phyloP scores from a whole-genome alignment of 495 filamentous ascomycete species.

The Diplogelasinospora grovesii region DNA sequence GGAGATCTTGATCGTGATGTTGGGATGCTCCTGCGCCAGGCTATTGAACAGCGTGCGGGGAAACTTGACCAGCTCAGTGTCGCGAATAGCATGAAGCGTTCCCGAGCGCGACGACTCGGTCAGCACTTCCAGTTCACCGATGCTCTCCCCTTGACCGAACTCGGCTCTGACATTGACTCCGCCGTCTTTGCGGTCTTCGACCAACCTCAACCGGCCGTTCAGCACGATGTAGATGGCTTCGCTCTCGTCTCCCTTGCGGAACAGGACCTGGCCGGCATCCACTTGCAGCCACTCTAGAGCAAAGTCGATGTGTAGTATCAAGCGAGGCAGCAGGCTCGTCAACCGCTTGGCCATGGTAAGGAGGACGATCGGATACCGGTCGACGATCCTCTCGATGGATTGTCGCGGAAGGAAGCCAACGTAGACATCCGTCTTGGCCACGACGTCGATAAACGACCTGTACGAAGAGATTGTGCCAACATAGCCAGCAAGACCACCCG shows the following conservation, averaged over 20 bases:
- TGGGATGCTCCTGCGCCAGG: slow-evolving; percentile 90
- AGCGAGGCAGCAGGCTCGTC: slow-evolving; percentile 79
- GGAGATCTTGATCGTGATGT: slow-evolving; percentile 97
- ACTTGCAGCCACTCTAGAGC: slow-evolving; percentile 97
- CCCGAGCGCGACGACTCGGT: slow-evolving; percentile 86
- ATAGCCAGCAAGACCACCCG: slow-evolving; percentile 90
- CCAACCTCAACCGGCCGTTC: slow-evolving; percentile 78
- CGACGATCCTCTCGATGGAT: slow-evolving; percentile 85
- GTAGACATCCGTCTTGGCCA: slow-evolving; percentile 97
- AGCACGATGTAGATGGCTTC: slow-evolving; percentile 98
- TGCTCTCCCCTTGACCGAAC: slow-evolving; percentile 94
- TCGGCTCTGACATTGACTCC: slow-evolving; percentile 87
- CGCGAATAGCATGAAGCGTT: slow-evolving; percentile 90
- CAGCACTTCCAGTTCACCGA: slow-evolving; percentile 94
- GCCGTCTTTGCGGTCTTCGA: slow-evolving; percentile 70
- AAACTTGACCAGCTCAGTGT: slow-evolving; percentile 93
- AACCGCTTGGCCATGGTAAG: slow-evolving; percentile 92
- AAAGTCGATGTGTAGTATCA: slow-evolving; percentile 96
- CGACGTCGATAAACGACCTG: slow-evolving; percentile 91
- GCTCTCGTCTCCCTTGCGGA: slow-evolving; percentile 90
- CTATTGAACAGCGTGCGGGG: slow-evolving; percentile 96
- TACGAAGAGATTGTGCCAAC: slow-evolving; percentile 90
- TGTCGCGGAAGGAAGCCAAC: slow-evolving; percentile 87
- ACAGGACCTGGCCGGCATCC: slow-evolving; percentile 87
- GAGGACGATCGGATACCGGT: slow-evolving; percentile 83